phyloP scores from a whole-genome alignment of 2,329 filamentous ascomycete genomes.

The Coniochaeta hoffmannii region DNA sequence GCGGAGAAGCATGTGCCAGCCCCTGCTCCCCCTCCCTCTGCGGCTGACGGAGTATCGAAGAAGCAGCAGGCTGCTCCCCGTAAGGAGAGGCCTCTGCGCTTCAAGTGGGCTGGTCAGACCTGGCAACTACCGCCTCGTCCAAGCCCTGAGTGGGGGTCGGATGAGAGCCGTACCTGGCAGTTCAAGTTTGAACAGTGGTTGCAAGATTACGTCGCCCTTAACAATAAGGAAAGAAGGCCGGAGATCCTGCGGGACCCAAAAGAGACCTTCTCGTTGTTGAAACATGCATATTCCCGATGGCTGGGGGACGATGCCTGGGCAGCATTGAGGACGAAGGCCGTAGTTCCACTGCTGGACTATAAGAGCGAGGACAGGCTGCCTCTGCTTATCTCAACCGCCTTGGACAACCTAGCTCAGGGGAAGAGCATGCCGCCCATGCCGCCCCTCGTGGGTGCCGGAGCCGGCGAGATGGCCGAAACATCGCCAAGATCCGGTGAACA shows the following conservation, averaged over 20 bases:
- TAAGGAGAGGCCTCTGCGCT: neutral
- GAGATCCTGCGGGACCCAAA: conserved; percentile 2
- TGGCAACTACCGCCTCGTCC: neutral
- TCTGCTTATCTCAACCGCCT: neutral
- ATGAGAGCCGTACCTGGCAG: conserved; percentile 8
- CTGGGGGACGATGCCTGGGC: neutral
- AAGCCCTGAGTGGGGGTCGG: neutral
- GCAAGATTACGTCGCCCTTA: conserved; percentile 8
- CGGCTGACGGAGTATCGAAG: neutral
- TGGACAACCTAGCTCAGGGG: neutral
- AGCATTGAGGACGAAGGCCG: neutral
- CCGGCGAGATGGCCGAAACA: neutral
- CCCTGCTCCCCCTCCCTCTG: neutral
- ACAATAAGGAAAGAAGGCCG: conserved; percentile 6
- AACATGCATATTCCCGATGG: conserved; percentile 8
- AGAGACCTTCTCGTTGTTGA: neutral
- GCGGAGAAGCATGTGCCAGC: neutral
- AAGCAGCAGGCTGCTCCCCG: neutral
- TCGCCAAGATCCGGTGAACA: neutral
- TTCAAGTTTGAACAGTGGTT: conserved; percentile 11
- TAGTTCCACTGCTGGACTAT: neutral
- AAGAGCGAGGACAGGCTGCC: neutral
- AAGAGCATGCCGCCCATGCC: neutral
- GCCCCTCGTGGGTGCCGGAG: neutral
- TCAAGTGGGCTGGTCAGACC: neutral